Evolutionary conservation across 257 asterid genomes (phyloP).

Genomic region (Gynochthodes officinalis): DNA sequence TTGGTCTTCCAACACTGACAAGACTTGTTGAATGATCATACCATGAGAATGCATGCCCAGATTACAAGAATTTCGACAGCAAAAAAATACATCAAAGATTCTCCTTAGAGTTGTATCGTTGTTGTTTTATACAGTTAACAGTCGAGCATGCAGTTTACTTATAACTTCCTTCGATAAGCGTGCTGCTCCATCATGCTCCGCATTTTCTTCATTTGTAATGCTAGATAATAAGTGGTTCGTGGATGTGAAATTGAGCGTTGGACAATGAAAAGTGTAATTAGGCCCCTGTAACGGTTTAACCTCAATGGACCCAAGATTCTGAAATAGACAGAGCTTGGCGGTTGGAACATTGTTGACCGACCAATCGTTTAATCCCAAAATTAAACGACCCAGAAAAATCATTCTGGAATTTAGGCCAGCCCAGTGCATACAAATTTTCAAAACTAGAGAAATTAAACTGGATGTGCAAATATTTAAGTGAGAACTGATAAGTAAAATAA

Average conservation of each 20-base stretch:
- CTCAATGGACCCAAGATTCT: no score
- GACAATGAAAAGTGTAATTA: background rate
- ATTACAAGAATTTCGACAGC: background rate
- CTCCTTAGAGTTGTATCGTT: slow-evolving; percentile 3
- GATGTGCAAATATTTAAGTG: no score
- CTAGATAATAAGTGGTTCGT: background rate
- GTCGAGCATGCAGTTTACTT: background rate
- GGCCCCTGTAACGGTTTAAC: no score
- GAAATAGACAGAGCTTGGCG: no score
- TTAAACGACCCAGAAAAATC: no score
- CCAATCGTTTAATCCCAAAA: no score
- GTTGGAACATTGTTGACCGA: no score
- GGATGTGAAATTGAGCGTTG: no score
- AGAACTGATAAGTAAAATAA: no score
- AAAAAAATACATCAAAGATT: background rate
- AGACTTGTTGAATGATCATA: background rate
- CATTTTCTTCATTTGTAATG: background rate
- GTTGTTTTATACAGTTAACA: background rate
- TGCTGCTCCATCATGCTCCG: background rate
- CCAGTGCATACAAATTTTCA: no score
- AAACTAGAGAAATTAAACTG: no score
- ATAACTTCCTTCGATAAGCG: background rate
- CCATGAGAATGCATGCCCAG: background rate
- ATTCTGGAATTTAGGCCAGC: no score
- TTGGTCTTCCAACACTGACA: background rate